These are phyloP conservation scores for rapeseed (Brassica napus) DNA, from an alignment of 345 rosid genomes.

Conservation along the genomic window DNA sequence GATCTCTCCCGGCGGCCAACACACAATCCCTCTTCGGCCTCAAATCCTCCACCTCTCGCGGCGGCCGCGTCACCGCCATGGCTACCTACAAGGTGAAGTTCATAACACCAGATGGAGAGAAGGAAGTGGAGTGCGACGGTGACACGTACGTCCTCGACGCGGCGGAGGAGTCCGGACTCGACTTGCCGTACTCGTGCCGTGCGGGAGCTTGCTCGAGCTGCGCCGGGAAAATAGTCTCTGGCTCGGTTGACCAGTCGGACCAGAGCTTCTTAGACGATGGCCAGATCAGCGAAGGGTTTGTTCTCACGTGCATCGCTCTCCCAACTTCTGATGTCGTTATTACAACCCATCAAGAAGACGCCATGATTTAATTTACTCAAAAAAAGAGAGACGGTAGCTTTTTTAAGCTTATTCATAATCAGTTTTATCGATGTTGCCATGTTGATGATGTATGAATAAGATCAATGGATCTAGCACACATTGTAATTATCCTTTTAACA, in stretches of 20 bases:
- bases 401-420: too few relatives aligned
- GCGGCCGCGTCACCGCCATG: slow-evolving; percentile 60
- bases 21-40: slow-evolving; percentile 59
- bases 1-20: slow-evolving; percentile 47
- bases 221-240: slow-evolving; percentile 57
- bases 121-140: slow-evolving; percentile 51
- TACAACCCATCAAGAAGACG: background rate
- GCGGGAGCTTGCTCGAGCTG: slow-evolving; percentile 94
- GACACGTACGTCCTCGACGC: slow-evolving; percentile 65
- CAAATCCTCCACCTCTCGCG: slow-evolving; percentile 43
- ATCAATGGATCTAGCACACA: too few relatives aligned
- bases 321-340: background rate
- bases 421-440: too few relatives aligned
- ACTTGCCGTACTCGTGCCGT: slow-evolving; percentile 91
- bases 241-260: slow-evolving; percentile 71
- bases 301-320: background rate
- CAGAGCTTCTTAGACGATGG: slow-evolving; percentile 64
- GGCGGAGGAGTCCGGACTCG: slow-evolving; percentile 65
- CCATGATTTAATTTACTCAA: background rate
- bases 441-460: too few relatives aligned
- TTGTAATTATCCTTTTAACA: too few relatives aligned
- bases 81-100: slow-evolving; percentile 72
- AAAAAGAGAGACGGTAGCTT: background rate
- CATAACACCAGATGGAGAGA: slow-evolving; percentile 61
- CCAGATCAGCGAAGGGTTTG: slow-evolving; percentile 23